Conservation (phyloP, 1,139 yeast genomes). For the Protomyces gravidus region DNA sequence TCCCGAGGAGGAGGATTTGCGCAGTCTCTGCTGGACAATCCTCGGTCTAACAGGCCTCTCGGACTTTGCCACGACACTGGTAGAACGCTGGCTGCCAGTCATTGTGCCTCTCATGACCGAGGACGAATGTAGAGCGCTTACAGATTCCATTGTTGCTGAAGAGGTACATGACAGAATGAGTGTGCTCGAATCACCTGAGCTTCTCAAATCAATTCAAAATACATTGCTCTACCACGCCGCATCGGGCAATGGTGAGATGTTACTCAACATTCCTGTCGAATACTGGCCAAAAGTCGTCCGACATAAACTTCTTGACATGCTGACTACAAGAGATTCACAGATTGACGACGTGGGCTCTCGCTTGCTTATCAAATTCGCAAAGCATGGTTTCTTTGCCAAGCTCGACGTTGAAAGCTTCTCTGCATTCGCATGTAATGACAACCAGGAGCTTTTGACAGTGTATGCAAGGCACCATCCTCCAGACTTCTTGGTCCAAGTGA, state of each 20-base stretch:
- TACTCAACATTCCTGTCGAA: slow-evolving; percentile 4
- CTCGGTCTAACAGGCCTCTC: not conserved
- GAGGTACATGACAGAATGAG: not conserved
- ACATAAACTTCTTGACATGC: not conserved
- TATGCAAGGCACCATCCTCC: not conserved
- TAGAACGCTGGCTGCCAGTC: not conserved
- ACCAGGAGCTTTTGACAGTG: not conserved
- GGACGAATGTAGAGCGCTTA: not conserved
- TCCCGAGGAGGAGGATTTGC: not conserved
- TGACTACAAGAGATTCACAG: too few species aligned
- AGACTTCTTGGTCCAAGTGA: not conserved
- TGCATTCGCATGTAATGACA: not conserved
- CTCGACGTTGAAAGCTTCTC: not conserved
- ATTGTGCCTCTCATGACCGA: not conserved
- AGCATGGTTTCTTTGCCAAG: not conserved
- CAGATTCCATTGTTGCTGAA: not conserved
- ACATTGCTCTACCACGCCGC: not conserved
- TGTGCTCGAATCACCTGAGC: slow-evolving; percentile 3
- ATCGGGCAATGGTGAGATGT: not conserved
- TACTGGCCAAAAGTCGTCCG: slow-evolving; percentile 8
- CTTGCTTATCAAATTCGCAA: slow-evolving; percentile 13
- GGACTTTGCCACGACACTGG: not conserved
- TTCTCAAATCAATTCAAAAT: slow-evolving; percentile 6
- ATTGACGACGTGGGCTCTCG: too few species aligned
- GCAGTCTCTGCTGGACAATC: not conserved